A percentile compares a stretch with the other conserved stretches of the same genome.
phyloP scores from a whole-genome alignment of 1,139 yeast genomes.

The Kazachstania sp. region DNA sequence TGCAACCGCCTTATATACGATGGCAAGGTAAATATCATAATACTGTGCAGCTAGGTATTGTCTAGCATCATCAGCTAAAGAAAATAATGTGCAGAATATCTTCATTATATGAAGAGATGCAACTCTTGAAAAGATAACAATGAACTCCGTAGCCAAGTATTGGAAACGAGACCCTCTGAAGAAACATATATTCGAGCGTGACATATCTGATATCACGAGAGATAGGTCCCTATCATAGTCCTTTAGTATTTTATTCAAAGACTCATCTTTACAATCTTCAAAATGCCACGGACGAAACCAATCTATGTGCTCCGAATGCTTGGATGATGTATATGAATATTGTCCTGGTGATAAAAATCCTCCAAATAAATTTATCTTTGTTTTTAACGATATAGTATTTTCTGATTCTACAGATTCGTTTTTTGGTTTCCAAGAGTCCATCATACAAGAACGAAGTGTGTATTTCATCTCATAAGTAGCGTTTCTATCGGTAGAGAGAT shows the following conservation, averaged over 20 bases:
- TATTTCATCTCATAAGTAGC: slow-evolving; percentile 6
- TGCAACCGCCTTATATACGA: slow-evolving; percentile 61
- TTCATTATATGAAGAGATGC: slow-evolving; percentile 56
- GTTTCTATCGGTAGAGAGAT: slow-evolving; percentile 8
- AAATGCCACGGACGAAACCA: slow-evolving; percentile 28
- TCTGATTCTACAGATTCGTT: slow-evolving; percentile 10
- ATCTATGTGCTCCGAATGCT: slow-evolving; percentile 13
- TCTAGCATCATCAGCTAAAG: slow-evolving; percentile 56
- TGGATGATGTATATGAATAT: slow-evolving; percentile 18
- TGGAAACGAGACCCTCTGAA: slow-evolving; percentile 69
- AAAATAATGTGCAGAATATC: slow-evolving; percentile 59
- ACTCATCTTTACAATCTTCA: slow-evolving; percentile 16
- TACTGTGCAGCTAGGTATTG: slow-evolving; percentile 64
- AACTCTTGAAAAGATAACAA: slow-evolving; percentile 58
- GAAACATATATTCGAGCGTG: slow-evolving; percentile 29
- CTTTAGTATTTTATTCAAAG: slow-evolving; percentile 38
- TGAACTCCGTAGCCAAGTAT: slow-evolving; percentile 41
- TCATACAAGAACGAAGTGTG: slow-evolving; percentile 19
- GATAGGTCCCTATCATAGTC: slow-evolving; percentile 39
- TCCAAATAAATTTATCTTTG: slow-evolving; percentile 22
- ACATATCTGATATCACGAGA: slow-evolving; percentile 26
- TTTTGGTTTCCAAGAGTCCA: slow-evolving; percentile 22
- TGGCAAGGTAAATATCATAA: slow-evolving; percentile 69
- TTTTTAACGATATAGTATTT: slow-evolving; percentile 9
- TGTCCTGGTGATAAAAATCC: slow-evolving; percentile 20